Evolutionary conservation across 2,329 filamentous ascomycete species (phyloP).

Genomic region (Scytalidium lignicola): DNA sequence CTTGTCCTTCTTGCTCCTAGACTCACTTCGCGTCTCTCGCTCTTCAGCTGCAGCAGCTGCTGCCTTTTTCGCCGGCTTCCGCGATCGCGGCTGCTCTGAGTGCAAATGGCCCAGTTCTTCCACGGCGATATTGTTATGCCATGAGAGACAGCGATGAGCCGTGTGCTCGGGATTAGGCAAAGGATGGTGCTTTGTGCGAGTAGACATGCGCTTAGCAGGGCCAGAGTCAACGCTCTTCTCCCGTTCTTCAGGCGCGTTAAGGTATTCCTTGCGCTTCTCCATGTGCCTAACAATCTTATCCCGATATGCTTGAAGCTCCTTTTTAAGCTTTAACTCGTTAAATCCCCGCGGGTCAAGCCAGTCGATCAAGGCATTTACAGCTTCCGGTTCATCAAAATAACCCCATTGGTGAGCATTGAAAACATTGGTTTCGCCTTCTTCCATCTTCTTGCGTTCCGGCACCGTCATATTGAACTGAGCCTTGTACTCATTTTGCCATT

Average conservation of each 20-base stretch:
- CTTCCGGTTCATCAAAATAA: conserved; percentile 76
- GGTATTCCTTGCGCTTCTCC: conserved; percentile 71
- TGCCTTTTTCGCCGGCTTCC: conserved; percentile 28
- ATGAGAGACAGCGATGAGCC: conserved; percentile 56
- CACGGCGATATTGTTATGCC: conserved; percentile 59
- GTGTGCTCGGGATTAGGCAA: conserved; percentile 39
- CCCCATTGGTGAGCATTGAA: conserved; percentile 80
- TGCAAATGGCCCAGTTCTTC: conserved; percentile 55
- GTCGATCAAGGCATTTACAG: conserved; percentile 71
- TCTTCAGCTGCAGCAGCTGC: conserved; percentile 29
- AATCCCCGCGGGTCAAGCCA: conserved; percentile 87
- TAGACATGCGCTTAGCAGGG: conserved; percentile 49
- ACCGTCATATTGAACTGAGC: conserved; percentile 76
- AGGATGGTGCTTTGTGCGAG: conserved; percentile 50
- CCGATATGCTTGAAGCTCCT: conserved; percentile 74
- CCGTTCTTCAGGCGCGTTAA: conserved; percentile 47
- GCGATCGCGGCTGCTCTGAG: conserved; percentile 47
- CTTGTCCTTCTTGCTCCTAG: conserved; percentile 23
- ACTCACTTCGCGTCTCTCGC: conserved; percentile 29
- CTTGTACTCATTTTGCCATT: conserved; percentile 70
- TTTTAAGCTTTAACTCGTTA: conserved; percentile 81
- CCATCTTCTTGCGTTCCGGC: conserved; percentile 74
- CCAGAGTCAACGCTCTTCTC: conserved; percentile 38
- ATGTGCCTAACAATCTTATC: conserved; percentile 75
- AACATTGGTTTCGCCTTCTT: conserved; percentile 80